Percentiles rank a stretch among this genome's conserved stretches.
Conservation (phyloP, 2,329 filamentous ascomycete species). For the Colletotrichum somersetense region DNA sequence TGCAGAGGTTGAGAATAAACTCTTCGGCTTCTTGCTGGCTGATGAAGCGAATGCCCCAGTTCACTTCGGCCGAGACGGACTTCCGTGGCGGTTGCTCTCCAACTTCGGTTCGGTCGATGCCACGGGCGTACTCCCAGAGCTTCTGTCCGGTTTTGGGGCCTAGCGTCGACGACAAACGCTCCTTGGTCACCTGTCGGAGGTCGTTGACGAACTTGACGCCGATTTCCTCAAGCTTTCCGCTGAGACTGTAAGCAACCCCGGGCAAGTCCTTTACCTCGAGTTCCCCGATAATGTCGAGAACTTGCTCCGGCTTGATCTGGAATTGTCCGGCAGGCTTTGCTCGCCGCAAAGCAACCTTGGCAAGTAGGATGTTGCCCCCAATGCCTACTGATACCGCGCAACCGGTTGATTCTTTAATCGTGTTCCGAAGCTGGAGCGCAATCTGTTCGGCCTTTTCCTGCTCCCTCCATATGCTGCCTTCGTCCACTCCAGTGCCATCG, state of each 20-base stretch:
- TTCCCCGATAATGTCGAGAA: conserved; percentile 80
- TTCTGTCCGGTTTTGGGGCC: conserved; percentile 95
- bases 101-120: conserved; percentile 87
- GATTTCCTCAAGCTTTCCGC: conserved; percentile 88
- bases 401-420: conserved; percentile 79
- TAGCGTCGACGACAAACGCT: conserved; percentile 78
- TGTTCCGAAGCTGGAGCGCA: conserved; percentile 73
- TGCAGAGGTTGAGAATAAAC: conserved; percentile 86
- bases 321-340: conserved; percentile 96
- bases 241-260: conserved; percentile 91
- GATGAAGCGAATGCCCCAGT: conserved; percentile 97
- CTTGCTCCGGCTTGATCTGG: conserved; percentile 85
- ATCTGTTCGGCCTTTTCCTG: conserved; percentile 83
- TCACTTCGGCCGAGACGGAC: conserved; percentile 96
- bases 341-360: conserved; percentile 89
- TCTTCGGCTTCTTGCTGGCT: conserved; percentile 93
- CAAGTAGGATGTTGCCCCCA: conserved; percentile 88
- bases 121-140: conserved; percentile 89
- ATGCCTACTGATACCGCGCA: conserved; percentile 95
- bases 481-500: conserved; percentile 72
- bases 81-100: conserved; percentile 89
- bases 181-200: conserved; percentile 80
- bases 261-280: conserved; percentile 86
- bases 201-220: conserved; percentile 87
- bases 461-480: conserved; percentile 80